Percentiles rank a stretch among this genome's conserved stretches.
phyloP scores from a whole-genome alignment of 768 basidiomycete species.

The Tricholoma saponaceum region DNA sequence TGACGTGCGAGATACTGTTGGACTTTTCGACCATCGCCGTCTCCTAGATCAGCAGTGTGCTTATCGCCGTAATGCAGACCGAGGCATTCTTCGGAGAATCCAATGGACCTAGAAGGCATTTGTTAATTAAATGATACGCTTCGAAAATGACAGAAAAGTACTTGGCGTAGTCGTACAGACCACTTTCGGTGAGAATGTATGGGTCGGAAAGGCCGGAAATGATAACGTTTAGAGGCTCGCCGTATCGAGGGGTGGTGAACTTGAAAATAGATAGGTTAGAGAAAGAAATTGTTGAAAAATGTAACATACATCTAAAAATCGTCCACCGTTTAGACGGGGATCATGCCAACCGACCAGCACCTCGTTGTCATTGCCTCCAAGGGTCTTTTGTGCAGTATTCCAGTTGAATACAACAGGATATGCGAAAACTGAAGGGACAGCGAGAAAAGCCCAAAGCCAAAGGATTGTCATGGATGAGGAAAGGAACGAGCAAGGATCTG shows the following conservation, averaged over 20 bases:
- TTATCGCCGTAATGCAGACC: constrained; percentile 73
- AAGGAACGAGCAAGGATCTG: neutral
- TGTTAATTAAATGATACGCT: neutral
- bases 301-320: constrained; percentile 65
- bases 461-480: neutral
- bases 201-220: constrained; percentile 79
- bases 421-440: neutral
- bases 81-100: constrained; percentile 79
- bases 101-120: constrained; percentile 53
- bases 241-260: constrained; percentile 62
- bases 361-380: neutral
- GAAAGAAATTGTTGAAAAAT: neutral
- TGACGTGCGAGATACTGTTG: constrained; percentile 77
- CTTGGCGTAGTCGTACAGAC: constrained; percentile 70
- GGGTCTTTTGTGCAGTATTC: neutral
- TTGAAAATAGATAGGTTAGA: constrained; percentile 21
- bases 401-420: neutral
- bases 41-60: constrained; percentile 80
- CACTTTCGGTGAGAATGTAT: constrained; percentile 69
- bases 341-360: constrained; percentile 48
- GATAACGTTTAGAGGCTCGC: constrained; percentile 84
- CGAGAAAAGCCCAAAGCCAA: neutral
- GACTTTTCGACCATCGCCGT: constrained; percentile 66
- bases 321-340: constrained; percentile 70
- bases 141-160: constrained; percentile 20